Evolutionary conservation across 2,329 filamentous ascomycete species (phyloP), one percentile per base, ranked within the genome.

Genomic region (Penicillium corylophilum): DNA sequence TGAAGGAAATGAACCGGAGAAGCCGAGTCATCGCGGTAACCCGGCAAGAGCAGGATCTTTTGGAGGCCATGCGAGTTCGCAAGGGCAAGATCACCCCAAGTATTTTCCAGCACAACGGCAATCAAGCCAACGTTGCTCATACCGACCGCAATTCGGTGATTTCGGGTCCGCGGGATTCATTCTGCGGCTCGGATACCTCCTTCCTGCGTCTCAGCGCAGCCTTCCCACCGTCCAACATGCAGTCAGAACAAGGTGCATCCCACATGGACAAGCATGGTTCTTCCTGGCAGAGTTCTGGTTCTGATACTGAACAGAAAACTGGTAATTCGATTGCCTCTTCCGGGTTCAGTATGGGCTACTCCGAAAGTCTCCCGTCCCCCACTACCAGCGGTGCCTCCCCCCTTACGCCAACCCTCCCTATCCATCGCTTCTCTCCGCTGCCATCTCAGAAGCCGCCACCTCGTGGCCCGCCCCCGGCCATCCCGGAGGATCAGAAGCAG

Each of bases 1-100:
- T 52, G 38, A 59, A 64, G 41, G 64, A 70, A 48, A 57, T 60
- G 15, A 69, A 73, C 52, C 64, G 73, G 45, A 69, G 75, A 54
- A 77, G 75, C 53, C 72, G 74, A 38, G 65, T 80, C 18, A 80
- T 82, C 66, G 74, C 77, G 13, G 79, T 82, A 23, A 82, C 79
- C 0, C 69, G 76, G 48, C 78, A 81, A 61, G 79, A 82, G 64
- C 77, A 81, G 54, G 70, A 74, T 36, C 68, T 81, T 1, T 65
- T 82, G 3, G 77, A 78, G 58, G 76, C 78, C 2, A 75, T 82
- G 65, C 71, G 79, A 48, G 66, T 72, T 46, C 77, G 78, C 43
- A 71, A 76, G 55, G 76, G 77, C 44, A 73, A 70, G 35, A 74
- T 79, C 60, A 73, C 74, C 3, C 71, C 76, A 18, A 72, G 71